Evolutionary conservation across 345 rosid genomes (phyloP).

Genomic region (Physaria fendleri): DNA sequence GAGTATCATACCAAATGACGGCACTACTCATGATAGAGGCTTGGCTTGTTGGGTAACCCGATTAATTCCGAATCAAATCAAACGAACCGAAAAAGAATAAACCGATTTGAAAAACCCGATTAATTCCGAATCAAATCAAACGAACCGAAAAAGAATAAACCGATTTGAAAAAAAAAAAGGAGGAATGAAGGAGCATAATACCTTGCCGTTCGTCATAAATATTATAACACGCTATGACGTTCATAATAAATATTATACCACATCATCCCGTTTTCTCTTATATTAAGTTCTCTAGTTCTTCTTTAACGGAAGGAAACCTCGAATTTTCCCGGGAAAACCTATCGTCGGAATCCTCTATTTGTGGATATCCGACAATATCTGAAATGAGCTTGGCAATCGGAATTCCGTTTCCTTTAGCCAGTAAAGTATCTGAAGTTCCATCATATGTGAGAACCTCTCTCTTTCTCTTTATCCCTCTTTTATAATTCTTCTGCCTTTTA

Average conservation of each 20-base stretch:
- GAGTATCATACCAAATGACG: not conserved
- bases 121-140: not conserved
- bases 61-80: not conserved
- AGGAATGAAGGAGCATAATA: not conserved
- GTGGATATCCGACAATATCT: not conserved
- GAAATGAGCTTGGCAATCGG: slow-evolving; percentile 12
- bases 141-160: not conserved
- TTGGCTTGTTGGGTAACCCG: not conserved
- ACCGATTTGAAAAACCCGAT: no score
- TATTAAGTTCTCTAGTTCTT: not conserved
- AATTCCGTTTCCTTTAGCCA: slow-evolving; percentile 5
- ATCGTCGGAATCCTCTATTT: not conserved
- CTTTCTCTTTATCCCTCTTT: not conserved
- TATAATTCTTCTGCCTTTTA: not conserved
- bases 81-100: not conserved
- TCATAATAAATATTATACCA: not conserved
- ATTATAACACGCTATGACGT: slow-evolving; percentile 8
- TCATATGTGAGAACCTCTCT: slow-evolving; percentile 13
- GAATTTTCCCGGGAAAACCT: slow-evolving; percentile 8
- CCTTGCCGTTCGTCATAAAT: not conserved
- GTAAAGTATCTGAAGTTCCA: slow-evolving; percentile 5
- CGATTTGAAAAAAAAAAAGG: not conserved
- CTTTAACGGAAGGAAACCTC: not conserved
- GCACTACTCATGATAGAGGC: not conserved
- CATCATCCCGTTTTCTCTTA: no score